A percentile compares a stretch with the other conserved stretches of the same genome.
These are phyloP conservation scores for Pseudopithomyces maydicus DNA, from an alignment of 2,329 filamentous ascomycete genomes.

Conservation along the genomic window DNA sequence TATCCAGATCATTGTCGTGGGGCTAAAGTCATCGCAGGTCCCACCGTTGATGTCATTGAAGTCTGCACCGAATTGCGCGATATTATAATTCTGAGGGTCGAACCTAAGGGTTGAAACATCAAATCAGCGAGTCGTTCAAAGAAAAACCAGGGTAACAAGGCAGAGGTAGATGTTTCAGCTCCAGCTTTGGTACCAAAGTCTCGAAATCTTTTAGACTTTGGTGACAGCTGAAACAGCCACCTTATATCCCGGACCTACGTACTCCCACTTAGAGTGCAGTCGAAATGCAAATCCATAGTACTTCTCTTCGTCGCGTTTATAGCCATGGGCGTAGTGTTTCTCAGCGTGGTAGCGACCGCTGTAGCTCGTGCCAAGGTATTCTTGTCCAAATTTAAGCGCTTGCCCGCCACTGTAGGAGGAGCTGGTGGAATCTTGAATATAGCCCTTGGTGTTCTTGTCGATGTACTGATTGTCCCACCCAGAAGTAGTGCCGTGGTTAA, in stretches of 20 bases:
- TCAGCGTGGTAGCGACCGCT: slow-evolving; percentile 57
- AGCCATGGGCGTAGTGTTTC: slow-evolving; percentile 51
- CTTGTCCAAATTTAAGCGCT: slow-evolving; percentile 3
- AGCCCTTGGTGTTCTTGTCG: neutral
- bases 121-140: too few relatives aligned
- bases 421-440: neutral
- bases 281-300: slow-evolving; percentile 60
- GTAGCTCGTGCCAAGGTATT: slow-evolving; percentile 18
- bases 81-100: slow-evolving; percentile 53
- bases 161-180: too few relatives aligned
- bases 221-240: too few relatives aligned
- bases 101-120: too few relatives aligned
- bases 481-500: neutral
- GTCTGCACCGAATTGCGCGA: slow-evolving; percentile 59
- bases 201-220: too few relatives aligned
- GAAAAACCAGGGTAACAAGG: too few relatives aligned
- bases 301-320: slow-evolving; percentile 51
- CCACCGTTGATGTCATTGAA: slow-evolving; percentile 52
- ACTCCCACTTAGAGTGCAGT: slow-evolving; percentile 54
- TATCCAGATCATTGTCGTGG: slow-evolving; percentile 57
- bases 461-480: neutral
- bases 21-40: slow-evolving; percentile 47
- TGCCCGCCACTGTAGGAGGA: neutral
- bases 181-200: too few relatives aligned
- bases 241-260: too few relatives aligned